Percentiles rank a stretch among this genome's conserved stretches.
phyloP scores from a whole-genome alignment of 306 rosid genomes.

The Cicer pinnatifidum region DNA sequence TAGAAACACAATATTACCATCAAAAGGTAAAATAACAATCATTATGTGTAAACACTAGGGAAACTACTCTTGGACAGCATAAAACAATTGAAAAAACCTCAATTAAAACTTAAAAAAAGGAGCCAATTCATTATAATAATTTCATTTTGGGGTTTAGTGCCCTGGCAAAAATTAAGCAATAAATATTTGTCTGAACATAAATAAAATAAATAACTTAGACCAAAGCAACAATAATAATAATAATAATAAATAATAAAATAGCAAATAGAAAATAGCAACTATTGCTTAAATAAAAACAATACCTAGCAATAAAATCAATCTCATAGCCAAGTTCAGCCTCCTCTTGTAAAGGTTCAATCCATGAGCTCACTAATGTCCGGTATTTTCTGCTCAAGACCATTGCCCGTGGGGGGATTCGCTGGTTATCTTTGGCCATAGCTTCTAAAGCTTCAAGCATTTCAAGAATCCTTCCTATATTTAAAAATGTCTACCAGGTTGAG shows the following conservation, averaged over 20 bases:
- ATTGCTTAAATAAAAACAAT: conserved; percentile 40
- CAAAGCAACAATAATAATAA: conserved; percentile 3
- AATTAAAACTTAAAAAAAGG: neutral
- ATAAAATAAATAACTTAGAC: neutral
- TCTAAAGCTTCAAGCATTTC: conserved; percentile 91
- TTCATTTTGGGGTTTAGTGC: conserved; percentile 19
- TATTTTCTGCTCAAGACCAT: conserved; percentile 95
- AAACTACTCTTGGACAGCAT: conserved; percentile 13
- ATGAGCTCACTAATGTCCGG: conserved; percentile 90
- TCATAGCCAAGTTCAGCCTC: conserved; percentile 98
- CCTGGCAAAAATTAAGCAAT: conserved; percentile 22
- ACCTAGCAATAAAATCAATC: conserved; percentile 96
- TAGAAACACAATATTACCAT: conserved; percentile 33
- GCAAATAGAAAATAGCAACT: conserved; percentile 5
- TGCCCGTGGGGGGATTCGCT: conserved; percentile 82
- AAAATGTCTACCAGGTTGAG: conserved; percentile 46
- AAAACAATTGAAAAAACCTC: conserved; percentile 7
- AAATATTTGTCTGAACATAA: neutral
- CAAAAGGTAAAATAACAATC: conserved; percentile 28
- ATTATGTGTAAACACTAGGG: conserved; percentile 3
- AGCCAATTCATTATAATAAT: conserved; percentile 30
- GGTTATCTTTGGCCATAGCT: conserved; percentile 79
- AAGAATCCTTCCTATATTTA: conserved; percentile 75
- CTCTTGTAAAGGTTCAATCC: conserved; percentile 98
- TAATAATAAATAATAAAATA: neutral